Evolutionary conservation across 768 basidiomycete species (phyloP), one percentile per base, ranked within the genome.

Genomic region (Grammothele lineata): DNA sequence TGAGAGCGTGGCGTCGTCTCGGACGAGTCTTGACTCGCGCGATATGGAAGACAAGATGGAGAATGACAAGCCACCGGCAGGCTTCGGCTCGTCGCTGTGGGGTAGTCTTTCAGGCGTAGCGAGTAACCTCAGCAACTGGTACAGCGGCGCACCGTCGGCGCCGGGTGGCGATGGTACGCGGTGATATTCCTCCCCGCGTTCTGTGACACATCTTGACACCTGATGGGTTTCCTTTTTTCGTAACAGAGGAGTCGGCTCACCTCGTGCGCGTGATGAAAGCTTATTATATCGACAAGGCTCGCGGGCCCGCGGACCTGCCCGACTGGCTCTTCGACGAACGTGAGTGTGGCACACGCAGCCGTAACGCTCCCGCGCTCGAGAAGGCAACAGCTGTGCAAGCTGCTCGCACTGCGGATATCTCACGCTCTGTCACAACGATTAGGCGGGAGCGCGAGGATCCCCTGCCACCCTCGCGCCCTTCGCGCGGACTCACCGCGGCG

Each of bases 201-300:
- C n/a, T n/a, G n/a, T n/a, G n/a, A n/a, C n/a, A n/a, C n/a, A n/a
- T n/a, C n/a, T n/a, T n/a, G n/a, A n/a, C n/a, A n/a, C n/a, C n/a
- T n/a, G n/a, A n/a, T n/a, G n/a, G n/a, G n/a, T n/a, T n/a, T n/a
- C n/a, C n/a, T n/a, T n/a, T n/a, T n/a, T n/a, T n/a, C n/a, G n/a
- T n/a, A n/a, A n/a, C n/a, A n/a, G n/a, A n/a, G n/a, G n/a, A n/a
- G n/a, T n/a, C n/a, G n/a, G n/a, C n/a, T 4, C 77, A 77, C 27
- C 70, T 86, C 26, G 75, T 73, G 4, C 73, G 73, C n/a, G 78
- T 77, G 4, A 77, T 85, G 79, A 83, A 82, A 58, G 75, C 78
- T 1, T 85, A 85, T 59, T 77, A 85, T 55, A 70, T 83, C 39
- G 73, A 72, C 22, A 80, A 81, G 60, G 82, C 81, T 18, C 71